These are phyloP conservation scores for Canariomyces notabilis DNA, from an alignment of 2,329 filamentous ascomycete genomes.

Conservation along the genomic window DNA sequence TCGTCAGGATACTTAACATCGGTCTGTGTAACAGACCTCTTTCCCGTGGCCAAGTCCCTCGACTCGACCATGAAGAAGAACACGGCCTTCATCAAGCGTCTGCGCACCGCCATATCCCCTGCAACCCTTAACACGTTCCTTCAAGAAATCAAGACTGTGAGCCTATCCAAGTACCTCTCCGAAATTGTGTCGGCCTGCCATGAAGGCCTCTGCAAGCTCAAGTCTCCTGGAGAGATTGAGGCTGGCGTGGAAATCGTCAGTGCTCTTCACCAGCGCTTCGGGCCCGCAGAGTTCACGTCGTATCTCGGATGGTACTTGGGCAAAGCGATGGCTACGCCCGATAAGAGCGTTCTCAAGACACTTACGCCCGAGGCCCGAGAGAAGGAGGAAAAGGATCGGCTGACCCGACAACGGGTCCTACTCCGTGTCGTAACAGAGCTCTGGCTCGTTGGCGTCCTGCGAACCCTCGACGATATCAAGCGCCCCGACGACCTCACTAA, in stretches of 20 bases:
- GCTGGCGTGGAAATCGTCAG: conserved; percentile 89
- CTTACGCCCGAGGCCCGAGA: conserved; percentile 78
- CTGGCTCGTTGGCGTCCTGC: conserved; percentile 86
- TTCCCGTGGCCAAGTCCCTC: conserved; percentile 70
- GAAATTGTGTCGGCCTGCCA: conserved; percentile 96
- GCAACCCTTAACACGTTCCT: conserved; percentile 78
- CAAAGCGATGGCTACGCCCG: conserved; percentile 83
- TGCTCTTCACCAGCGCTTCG: conserved; percentile 93
- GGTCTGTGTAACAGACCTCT: conserved; percentile 60
- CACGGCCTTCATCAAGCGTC: conserved; percentile 93
- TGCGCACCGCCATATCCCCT: conserved; percentile 81
- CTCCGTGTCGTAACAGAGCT: conserved; percentile 89
- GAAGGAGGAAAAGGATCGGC: conserved; percentile 90
- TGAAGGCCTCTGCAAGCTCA: conserved; percentile 87
- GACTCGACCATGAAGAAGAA: conserved; percentile 98
- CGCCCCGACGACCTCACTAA: conserved; percentile 60
- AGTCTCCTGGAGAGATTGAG: conserved; percentile 85
- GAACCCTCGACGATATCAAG: conserved; percentile 67
- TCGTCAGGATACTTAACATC: conserved; percentile 5
- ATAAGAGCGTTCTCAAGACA: conserved; percentile 75
- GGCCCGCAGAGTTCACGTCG: conserved; percentile 82
- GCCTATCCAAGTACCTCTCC: conserved; percentile 92
- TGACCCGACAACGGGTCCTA: conserved; percentile 78
- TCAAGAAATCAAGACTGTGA: conserved; percentile 83
- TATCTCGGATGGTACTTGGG: conserved; percentile 90